Evolutionary conservation across 129 eudicot genomes (phyloP), one percentile per base, ranked within the genome.

Genomic region (Flaveria robusta): DNA sequence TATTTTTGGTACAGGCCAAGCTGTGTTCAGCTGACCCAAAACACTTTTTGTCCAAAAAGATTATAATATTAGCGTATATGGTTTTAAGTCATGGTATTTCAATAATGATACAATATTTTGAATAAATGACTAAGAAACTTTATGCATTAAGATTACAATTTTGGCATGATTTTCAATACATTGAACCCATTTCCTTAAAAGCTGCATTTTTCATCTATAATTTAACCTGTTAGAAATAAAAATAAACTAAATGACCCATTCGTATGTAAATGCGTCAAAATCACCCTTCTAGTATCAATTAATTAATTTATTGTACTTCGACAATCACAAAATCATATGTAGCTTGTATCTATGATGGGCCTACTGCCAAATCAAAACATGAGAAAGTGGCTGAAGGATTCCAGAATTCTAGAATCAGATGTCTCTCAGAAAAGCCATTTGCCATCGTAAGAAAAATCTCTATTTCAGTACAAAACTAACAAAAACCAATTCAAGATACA

Each of bases 401-500:
- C 20, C 56, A 24, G 31, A 18, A 29, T 18, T 39, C 46, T 31
- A 68, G 60, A 27, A 23, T n/a, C 56, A n/a, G 14, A 54, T 39
- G 12, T 42, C 31, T 69, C 58, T 55, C 20, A 39, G 43, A 24
- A 67, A 6, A 24, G 49, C 26, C 41, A 18, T 67, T 77, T 37
- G 34, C 65, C 45, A 18, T 71, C 15, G 11, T 11, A 9, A 20
- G 47, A 26, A 34, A 68, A 12, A 16, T 41, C 15, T 45, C n/a
- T 54, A 42, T 59, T 43, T 59, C 5, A 45, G 70, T 52, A 59
- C 77, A 70, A 27, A 29, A 49, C 71, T 78, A 70, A 59, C 66
- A 63, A n/a, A 79, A 71, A 72, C 39, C 50, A 70, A 71, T 72
- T 64, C 50, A 75, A 62, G 22, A 49, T 42, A 68, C 49, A 54